Evolutionary conservation across 768 basidiomycete species (phyloP).

Genomic region (Tephrocybe rancida): DNA sequence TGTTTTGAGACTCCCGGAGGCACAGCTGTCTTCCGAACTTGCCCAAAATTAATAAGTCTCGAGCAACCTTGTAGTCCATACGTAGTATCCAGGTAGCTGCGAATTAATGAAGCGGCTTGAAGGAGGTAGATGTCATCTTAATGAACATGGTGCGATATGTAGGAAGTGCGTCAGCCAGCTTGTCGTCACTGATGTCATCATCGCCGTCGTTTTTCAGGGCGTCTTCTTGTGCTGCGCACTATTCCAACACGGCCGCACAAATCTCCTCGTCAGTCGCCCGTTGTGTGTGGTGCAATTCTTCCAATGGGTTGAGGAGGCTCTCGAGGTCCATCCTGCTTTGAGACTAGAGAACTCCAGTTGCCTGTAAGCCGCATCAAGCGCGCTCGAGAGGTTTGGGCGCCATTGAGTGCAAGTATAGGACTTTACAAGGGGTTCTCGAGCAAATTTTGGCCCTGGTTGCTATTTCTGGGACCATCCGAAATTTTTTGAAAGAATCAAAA

Average conservation of each 20-base stretch:
- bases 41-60: neutral
- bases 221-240: constrained; percentile 11
- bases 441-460: too few relatives aligned
- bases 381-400: too few relatives aligned
- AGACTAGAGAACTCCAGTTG: too few relatives aligned
- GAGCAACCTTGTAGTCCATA: neutral
- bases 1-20: too few relatives aligned
- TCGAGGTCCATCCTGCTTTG: too few relatives aligned
- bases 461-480: too few relatives aligned
- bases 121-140: neutral
- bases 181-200: constrained; percentile 10
- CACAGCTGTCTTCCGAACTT: neutral
- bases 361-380: too few relatives aligned
- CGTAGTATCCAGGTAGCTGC: neutral
- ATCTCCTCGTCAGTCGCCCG: constrained; percentile 11
- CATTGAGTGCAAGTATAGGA: too few relatives aligned
- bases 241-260: constrained; percentile 14
- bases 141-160: neutral
- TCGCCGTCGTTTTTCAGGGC: constrained; percentile 4
- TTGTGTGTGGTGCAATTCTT: neutral
- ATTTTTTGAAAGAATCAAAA: too few relatives aligned
- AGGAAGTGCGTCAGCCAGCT: neutral
- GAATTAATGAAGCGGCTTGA: neutral
- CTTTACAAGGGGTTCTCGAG: too few relatives aligned
- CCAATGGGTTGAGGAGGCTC: neutral